Base-by-base conservation (phyloP, 2,329 filamentous ascomycete genomes). In the Allantophomopsis cytisporea region DNA sequence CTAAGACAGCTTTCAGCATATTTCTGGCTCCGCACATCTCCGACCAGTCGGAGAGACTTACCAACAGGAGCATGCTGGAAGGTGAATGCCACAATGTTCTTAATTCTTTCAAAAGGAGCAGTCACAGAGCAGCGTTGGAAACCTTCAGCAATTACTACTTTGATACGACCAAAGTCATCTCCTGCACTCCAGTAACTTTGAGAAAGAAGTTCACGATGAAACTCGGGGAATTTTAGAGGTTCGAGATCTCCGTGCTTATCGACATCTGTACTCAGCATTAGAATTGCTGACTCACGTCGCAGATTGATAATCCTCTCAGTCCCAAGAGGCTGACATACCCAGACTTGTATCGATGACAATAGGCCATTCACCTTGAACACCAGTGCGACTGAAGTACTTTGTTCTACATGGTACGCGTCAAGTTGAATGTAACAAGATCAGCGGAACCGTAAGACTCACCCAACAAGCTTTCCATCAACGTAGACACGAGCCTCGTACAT, bases 21-120 rank as follows among this genome's bases (percentile, higher is more conserved):
- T 20, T 20, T 20, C 38, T 14, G 44, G 31, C 7, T 38, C 17
- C 32, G 31, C 18, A 14, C 1, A 21, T 28, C 14, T 31, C 18
- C 11, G 17, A 23, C 23, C 18, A 14, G 13, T 5, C 5, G 18
- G 15, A 6, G 7, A 31, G 20, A 59, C 67, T 47, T 62, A 89
- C 85, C 70, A 40, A 83, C 60, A 1, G 86, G 85, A 28, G 83
- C 86, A 63, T 91, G 83, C 52, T 91, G 83, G 50, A 93, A 94
- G 1, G 85, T 80, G 57, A 94, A 91, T 12, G 73, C 72, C 17
- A 87, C 72, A 35, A 86, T 59, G 50, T 88, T 84, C 52, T 80
- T 82, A 45, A 83, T 63, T 32, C 76, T 65, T 49, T 84, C 76
- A 46, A 83, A 74, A 0, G 74, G 71, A 33, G 63, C 58, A 2